Conservation (phyloP, 768 basidiomycete genomes). For the Leccinum disarticulatum region DNA sequence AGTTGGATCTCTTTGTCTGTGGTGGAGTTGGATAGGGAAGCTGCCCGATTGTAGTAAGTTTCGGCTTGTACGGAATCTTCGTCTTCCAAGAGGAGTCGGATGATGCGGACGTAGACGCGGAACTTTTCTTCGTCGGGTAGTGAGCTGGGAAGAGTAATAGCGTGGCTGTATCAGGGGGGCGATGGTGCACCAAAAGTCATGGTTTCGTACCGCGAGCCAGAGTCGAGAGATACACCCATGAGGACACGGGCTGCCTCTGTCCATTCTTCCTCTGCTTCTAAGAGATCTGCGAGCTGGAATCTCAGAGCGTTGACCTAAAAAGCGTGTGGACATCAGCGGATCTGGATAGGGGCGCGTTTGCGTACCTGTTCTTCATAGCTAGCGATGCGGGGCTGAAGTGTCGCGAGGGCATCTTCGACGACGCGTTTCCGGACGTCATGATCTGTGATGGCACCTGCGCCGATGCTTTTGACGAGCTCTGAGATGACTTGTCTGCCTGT, state of each 20-base stretch:
- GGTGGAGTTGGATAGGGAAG: conserved; percentile 80
- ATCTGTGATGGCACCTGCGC: conserved; percentile 53
- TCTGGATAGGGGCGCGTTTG: not conserved
- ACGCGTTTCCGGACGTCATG: conserved; percentile 64
- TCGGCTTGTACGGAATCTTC: conserved; percentile 98
- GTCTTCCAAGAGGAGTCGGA: conserved; percentile 91
- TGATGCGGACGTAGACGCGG: conserved; percentile 88
- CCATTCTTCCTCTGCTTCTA: conserved; percentile 92
- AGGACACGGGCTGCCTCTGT: conserved; percentile 88
- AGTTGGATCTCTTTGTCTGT: conserved; percentile 77
- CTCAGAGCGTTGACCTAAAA: conserved; percentile 75
- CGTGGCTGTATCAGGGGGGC: not conserved
- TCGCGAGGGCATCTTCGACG: conserved; percentile 70
- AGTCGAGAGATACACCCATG: conserved; percentile 90
- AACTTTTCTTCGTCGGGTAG: conserved; percentile 85
- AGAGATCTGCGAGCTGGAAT: conserved; percentile 87
- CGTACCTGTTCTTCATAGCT: conserved; percentile 94
- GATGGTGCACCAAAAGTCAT: not conserved
- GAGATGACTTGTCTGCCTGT: conserved; percentile 86
- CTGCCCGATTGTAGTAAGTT: conserved; percentile 95
- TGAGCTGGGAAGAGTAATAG: conserved; percentile 37
- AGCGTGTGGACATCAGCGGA: conserved; percentile 4
- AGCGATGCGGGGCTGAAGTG: conserved; percentile 75
- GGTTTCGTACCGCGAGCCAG: conserved; percentile 69
- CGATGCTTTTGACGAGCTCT: conserved; percentile 74